Base-by-base conservation (phyloP, 2,329 filamentous ascomycete genomes). In the Penicillium sp. region DNA sequence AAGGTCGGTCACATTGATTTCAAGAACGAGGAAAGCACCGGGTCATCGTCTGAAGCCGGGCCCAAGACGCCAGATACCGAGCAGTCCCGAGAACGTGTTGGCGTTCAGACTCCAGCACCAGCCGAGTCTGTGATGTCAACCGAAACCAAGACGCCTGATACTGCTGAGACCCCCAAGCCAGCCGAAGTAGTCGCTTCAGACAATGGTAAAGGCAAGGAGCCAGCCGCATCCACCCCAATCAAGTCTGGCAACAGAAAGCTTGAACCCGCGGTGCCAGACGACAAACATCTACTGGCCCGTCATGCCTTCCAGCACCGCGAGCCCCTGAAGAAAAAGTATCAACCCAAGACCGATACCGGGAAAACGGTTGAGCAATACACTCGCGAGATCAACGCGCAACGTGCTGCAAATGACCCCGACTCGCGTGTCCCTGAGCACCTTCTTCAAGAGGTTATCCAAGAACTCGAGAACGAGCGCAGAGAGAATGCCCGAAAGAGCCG, bases 311-410 rank as follows among this genome's bases (percentile, higher is more conserved):
- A 49, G 43, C 49, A 51, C 29, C 41, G 42, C 35, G 47, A 47
- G 16, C 50, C 47, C 5, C 36, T 48, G 29, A 53, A 48, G 50
- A 32, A 32, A 41, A 53, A 48, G 29, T 41, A 47, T 10, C 42
- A 47, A 9, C 50, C 50, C 8, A 47, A 52, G 29, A 52, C 50
- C 42, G 43, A 34, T 19, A 47, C 34, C 4, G 43, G 50, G 11
- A 52, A 52, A 13, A 53, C 43, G 18, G 29, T 53, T 16, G 50
- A 53, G 19, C 43, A 53, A 19, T 48, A 53, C 29, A 53, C 50
- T 9, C 50, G 50, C 14, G 50, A 53, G 13, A 7, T 34, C 1
- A 47, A 53, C 16, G 19, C 43, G 29, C 35, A 53, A n/a, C 27
- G 27, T 3, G 27, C 38, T n/a, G 14, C 19, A 13, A 1, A 11